These are phyloP conservation scores for Teunomyces stri DNA, from an alignment of 805 yeast species.

Conservation along the genomic window DNA sequence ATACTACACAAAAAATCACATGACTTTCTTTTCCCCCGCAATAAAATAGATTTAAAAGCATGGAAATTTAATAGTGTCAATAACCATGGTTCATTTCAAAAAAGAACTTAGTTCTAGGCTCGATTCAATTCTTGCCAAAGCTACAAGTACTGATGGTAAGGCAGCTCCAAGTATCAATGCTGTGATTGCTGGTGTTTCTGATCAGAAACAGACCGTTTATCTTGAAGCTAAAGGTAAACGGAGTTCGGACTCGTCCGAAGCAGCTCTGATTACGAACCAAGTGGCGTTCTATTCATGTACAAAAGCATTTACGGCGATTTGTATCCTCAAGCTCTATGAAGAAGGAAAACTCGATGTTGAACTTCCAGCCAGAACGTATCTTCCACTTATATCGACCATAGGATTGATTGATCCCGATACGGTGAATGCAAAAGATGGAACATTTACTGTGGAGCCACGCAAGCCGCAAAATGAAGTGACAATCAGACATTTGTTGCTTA, in stretches of 20 bases:
- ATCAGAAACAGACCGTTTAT: constrained; percentile 19
- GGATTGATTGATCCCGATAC: constrained; percentile 25
- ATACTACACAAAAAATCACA: neutral
- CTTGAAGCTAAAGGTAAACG: constrained; percentile 21
- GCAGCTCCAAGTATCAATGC: constrained; percentile 14
- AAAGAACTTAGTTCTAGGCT: neutral
- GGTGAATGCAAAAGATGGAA: constrained; percentile 24
- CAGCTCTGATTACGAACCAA: constrained; percentile 16
- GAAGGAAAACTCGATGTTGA: constrained; percentile 32
- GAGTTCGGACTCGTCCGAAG: constrained; percentile 14
- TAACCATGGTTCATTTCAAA: neutral
- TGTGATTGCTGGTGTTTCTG: constrained; percentile 29
- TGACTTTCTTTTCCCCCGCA: neutral
- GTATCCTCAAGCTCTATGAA: constrained; percentile 32
- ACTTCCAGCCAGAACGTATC: constrained; percentile 26
- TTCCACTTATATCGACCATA: constrained; percentile 31
- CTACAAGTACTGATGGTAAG: neutral
- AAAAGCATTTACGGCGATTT: constrained; percentile 35
- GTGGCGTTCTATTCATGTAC: constrained; percentile 29
- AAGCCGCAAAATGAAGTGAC: constrained; percentile 25
- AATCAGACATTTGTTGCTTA: constrained; percentile 26
- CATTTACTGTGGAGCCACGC: constrained; percentile 18
- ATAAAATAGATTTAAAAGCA: neutral
- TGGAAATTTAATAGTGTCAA: no score
- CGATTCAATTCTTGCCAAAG: neutral